A percentile compares a stretch with the other conserved stretches of the same genome.
Evolutionary conservation across 805 yeast species (phyloP).

Genomic region (Pichia membranifaciens): DNA sequence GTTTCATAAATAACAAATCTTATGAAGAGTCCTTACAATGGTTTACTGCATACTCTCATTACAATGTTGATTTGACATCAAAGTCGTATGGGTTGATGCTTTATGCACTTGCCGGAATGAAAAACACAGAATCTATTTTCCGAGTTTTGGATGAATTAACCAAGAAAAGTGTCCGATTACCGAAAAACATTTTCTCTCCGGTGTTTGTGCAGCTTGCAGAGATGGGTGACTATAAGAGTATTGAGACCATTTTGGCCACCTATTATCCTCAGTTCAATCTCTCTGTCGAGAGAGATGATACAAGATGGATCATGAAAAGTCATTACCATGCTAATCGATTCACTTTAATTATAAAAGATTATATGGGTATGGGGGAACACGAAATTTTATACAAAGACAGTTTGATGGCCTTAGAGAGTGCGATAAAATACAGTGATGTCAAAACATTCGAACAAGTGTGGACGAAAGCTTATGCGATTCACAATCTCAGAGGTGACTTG

Average conservation of each 20-base stretch:
- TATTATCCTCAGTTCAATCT: slow-evolving; percentile 24
- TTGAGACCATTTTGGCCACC: slow-evolving; percentile 17
- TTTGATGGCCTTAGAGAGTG: slow-evolving; percentile 21
- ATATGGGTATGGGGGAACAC: slow-evolving; percentile 8
- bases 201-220: slow-evolving; percentile 18
- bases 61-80: slow-evolving; percentile 25
- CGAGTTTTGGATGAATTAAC: slow-evolving; percentile 28
- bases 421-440: slow-evolving; percentile 16
- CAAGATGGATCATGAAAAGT: slow-evolving; percentile 22
- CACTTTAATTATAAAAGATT: slow-evolving; percentile 18
- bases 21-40: slow-evolving; percentile 32
- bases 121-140: slow-evolving; percentile 33
- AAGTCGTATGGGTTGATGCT: slow-evolving; percentile 33
- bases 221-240: slow-evolving; percentile 24
- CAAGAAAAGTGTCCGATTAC: slow-evolving; percentile 9
- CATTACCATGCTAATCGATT: slow-evolving; percentile 23
- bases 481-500: slow-evolving; percentile 9
- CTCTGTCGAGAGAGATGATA: slow-evolving; percentile 15
- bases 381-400: slow-evolving; percentile 15
- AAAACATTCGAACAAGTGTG: slow-evolving; percentile 20
- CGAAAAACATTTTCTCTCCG: slow-evolving; percentile 15
- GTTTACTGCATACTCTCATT: slow-evolving; percentile 32
- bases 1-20: slow-evolving; percentile 35
- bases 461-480: slow-evolving; percentile 14
- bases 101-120: slow-evolving; percentile 31